Conservation (phyloP, 2,329 filamentous ascomycete genomes). For the Verticillium tricorpus region DNA sequence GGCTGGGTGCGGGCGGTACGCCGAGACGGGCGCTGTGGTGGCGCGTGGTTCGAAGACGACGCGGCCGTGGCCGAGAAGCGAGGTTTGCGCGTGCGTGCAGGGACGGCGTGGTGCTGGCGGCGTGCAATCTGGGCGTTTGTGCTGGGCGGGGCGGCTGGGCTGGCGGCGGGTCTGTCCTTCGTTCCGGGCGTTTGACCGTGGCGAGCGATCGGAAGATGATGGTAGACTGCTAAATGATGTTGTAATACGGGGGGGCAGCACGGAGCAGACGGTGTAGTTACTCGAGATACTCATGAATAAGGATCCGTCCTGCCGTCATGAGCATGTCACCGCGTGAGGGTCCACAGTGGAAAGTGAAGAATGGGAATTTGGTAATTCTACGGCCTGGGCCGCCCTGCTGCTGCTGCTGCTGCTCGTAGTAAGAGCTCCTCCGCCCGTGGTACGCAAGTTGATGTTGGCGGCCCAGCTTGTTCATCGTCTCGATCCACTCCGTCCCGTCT, state of each 20-base stretch:
- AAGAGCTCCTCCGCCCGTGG: conserved; percentile 74
- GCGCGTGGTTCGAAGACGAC: conserved; percentile 17
- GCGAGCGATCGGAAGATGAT: conserved; percentile 1
- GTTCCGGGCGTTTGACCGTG: conserved; percentile 12
- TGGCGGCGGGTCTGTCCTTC: conserved; percentile 16
- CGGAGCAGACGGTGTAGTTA: too few relatives aligned
- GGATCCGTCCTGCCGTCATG: too few relatives aligned
- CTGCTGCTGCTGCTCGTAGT: conserved; percentile 33
- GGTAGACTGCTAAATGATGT: not conserved
- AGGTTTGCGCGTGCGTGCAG: conserved; percentile 21
- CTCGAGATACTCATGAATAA: too few relatives aligned
- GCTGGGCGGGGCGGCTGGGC: conserved; percentile 14
- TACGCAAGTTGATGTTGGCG: conserved; percentile 89
- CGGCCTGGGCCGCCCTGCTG: too few relatives aligned
- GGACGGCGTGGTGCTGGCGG: conserved; percentile 21
- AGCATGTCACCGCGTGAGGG: too few relatives aligned
- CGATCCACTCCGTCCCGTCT: conserved; percentile 94
- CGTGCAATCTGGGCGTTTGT: conserved; percentile 20
- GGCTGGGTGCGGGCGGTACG: conserved; percentile 16
- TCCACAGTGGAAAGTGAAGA: not conserved
- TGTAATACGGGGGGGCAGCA: not conserved
- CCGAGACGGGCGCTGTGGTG: conserved; percentile 11
- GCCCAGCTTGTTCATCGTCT: conserved; percentile 88
- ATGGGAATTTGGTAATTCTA: conserved; percentile 1
- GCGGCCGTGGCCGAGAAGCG: conserved; percentile 16